A percentile compares a stretch with the other conserved stretches of the same genome.
phyloP scores from a whole-genome alignment of 371 early-diverging fungal genomes.

The Mucor velutinosus region DNA sequence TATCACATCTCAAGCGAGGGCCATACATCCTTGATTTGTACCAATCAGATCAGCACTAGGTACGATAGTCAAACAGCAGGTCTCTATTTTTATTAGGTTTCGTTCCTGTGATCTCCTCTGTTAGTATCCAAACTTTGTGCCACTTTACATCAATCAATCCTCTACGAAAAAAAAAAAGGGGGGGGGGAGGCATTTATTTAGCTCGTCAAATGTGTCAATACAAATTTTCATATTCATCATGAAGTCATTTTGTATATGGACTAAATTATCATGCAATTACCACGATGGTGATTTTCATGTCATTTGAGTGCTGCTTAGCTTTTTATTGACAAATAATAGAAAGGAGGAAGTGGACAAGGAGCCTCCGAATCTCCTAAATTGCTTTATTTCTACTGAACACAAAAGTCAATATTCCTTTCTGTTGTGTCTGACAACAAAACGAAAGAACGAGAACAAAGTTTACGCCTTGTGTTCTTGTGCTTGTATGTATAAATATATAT shows the following conservation, averaged over 20 bases:
- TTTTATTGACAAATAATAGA: background rate
- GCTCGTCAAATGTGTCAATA: background rate
- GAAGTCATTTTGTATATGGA: background rate
- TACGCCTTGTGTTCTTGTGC: conserved; percentile 1
- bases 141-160: background rate
- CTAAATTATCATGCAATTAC: background rate
- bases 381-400: background rate
- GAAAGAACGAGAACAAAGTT: background rate
- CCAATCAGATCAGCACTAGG: background rate
- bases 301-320: background rate
- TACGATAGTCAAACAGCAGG: background rate
- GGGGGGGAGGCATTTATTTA: background rate
- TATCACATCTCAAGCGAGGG: background rate
- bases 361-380: background rate
- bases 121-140: background rate
- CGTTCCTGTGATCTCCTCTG: background rate
- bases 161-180: background rate
- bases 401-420: background rate
- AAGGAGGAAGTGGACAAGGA: background rate
- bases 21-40: background rate
- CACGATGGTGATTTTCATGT: background rate
- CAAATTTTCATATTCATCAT: background rate
- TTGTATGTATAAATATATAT: background rate
- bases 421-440: background rate
- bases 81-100: background rate